These are phyloP conservation scores for Phylloporus rhodoxanthus DNA, from an alignment of 768 basidiomycete species.

Conservation along the genomic window DNA sequence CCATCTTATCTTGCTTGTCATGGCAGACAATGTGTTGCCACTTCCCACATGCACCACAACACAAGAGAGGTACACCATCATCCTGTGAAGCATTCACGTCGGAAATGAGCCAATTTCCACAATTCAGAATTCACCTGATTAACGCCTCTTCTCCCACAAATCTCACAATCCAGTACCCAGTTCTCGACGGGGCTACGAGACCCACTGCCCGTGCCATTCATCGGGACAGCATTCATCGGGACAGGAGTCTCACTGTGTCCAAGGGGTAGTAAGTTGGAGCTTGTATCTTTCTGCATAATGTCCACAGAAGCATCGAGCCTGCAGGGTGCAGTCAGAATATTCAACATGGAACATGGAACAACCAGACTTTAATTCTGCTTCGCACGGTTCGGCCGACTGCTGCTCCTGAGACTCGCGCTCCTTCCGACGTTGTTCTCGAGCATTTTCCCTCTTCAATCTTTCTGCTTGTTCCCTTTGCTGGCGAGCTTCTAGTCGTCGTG, in stretches of 20 bases:
- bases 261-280: not conserved
- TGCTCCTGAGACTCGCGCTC: constrained; percentile 32
- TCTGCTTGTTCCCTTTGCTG: constrained; percentile 54
- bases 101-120: not conserved
- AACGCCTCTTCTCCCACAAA: constrained; percentile 66
- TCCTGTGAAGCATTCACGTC: constrained; percentile 44
- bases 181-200: constrained; percentile 55
- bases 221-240: not conserved
- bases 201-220: constrained; percentile 35
- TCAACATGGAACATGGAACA: not conserved
- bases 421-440: constrained; percentile 46
- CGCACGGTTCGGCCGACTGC: constrained; percentile 9
- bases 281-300: not conserved
- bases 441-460: constrained; percentile 48
- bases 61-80: constrained; percentile 72
- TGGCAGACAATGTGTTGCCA: constrained; percentile 93
- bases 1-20: constrained; percentile 58
- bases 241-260: constrained; percentile 7
- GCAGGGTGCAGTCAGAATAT: constrained; percentile 12
- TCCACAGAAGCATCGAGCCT: constrained; percentile 11
- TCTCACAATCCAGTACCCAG: constrained; percentile 87
- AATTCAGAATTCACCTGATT: constrained; percentile 53
- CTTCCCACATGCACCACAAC: constrained; percentile 71
- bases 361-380: constrained; percentile 13
- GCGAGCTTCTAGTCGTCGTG: constrained; percentile 52